Conservation (phyloP, 2,329 filamentous ascomycete genomes). For the Pyricularia sp. region DNA sequence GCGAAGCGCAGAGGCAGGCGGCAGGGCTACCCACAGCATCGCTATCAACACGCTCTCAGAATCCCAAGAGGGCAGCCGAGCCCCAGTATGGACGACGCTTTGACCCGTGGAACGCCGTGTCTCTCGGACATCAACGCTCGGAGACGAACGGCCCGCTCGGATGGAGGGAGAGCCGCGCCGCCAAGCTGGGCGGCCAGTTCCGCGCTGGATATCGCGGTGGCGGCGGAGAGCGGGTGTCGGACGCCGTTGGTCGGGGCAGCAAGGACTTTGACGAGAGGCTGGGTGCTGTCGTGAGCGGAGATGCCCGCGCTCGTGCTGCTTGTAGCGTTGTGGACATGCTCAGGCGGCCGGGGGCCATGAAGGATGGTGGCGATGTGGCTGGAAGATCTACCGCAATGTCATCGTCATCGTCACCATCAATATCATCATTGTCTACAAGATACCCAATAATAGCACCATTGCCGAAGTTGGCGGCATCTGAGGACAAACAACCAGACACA, state of each 20-base stretch:
- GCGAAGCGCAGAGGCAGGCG: background rate
- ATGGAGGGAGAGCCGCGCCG: conserved; percentile 62
- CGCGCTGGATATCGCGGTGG: conserved; percentile 46
- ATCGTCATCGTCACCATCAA: background rate
- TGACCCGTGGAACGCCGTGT: conserved; percentile 64
- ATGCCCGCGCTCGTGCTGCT: conserved; percentile 26
- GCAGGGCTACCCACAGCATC: background rate
- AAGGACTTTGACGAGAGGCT: conserved; percentile 39
- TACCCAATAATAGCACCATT: background rate
- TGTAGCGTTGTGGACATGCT: conserved; percentile 47
- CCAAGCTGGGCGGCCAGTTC: conserved; percentile 65
- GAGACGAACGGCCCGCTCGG: conserved; percentile 55
- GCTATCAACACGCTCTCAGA: background rate
- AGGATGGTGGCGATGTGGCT: conserved; percentile 7
- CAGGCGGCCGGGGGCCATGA: conserved; percentile 25
- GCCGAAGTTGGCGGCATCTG: background rate
- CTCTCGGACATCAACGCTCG: conserved; percentile 70
- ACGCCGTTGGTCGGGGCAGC: conserved; percentile 57
- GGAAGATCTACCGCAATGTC: background rate
- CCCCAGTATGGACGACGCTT: conserved; percentile 37
- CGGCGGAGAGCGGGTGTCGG: conserved; percentile 41
- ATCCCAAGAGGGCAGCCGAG: conserved; percentile 21
- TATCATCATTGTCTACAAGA: background rate
- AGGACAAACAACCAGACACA: background rate
- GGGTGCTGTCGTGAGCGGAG: conserved; percentile 32